Conservation (phyloP, 1,284 basidiomycete genomes). For the Apiotrichum brassicae region DNA sequence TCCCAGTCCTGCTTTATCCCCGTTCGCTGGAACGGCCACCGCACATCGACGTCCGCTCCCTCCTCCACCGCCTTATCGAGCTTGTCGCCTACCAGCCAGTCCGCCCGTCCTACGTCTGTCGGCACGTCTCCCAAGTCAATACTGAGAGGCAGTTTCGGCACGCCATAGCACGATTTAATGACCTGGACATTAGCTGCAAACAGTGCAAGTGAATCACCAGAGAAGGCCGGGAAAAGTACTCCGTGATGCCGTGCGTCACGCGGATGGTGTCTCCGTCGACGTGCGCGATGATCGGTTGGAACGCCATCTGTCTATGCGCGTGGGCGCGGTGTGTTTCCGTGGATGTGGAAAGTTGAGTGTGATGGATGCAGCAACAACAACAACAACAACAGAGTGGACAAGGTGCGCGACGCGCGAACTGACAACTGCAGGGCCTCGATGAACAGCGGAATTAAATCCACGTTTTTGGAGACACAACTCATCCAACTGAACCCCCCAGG, state of each 20-base stretch:
- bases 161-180: slow-evolving; percentile 31
- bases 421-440: no score
- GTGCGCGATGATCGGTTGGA: slow-evolving; percentile 31
- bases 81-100: slow-evolving; percentile 77
- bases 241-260: slow-evolving; percentile 30
- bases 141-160: slow-evolving; percentile 16
- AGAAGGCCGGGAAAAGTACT: slow-evolving; percentile 30
- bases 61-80: slow-evolving; percentile 67
- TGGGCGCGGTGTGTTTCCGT: no score
- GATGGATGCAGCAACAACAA: no score
- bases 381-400: no score
- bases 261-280: slow-evolving; percentile 35
- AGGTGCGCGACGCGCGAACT: no score
- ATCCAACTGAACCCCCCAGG: no score
- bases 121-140: slow-evolving; percentile 1
- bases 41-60: slow-evolving; percentile 61
- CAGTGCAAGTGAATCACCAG: slow-evolving; percentile 20
- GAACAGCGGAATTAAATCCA: no score
- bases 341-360: no score
- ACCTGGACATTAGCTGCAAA: slow-evolving; percentile 13
- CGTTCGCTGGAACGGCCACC: slow-evolving; percentile 76
- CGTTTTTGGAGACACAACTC: no score
- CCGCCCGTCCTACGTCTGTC: slow-evolving; percentile 49
- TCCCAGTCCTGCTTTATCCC: slow-evolving; percentile 63
- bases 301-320: no score